phyloP scores from a whole-genome alignment of 441 rosid genomes.

The Macaranga tanarius region DNA sequence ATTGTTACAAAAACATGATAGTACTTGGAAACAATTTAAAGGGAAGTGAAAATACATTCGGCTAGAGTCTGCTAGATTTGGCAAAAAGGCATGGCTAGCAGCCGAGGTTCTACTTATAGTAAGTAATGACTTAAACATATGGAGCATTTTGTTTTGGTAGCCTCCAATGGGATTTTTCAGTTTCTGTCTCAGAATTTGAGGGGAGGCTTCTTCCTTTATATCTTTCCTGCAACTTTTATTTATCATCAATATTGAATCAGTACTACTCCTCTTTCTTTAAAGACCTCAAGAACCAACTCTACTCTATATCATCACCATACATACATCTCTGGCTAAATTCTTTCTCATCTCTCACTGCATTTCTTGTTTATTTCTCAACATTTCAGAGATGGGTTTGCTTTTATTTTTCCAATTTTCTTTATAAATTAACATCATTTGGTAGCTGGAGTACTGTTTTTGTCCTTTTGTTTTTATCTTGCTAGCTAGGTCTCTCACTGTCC shows the following conservation, averaged over 20 bases:
- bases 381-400: conserved; percentile 15
- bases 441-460: conserved; percentile 15
- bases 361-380: background rate
- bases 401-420: conserved; percentile 1
- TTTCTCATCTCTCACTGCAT: background rate
- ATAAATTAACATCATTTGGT: conserved; percentile 17
- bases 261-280: background rate
- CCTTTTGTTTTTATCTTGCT: conserved; percentile 23
- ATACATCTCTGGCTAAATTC: conserved; percentile 15
- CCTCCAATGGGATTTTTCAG: conserved; percentile 33
- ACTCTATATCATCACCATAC: conserved; percentile 17
- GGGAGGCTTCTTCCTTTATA: conserved; percentile 16
- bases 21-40: conserved; percentile 21
- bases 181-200: conserved; percentile 35
- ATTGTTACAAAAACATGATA: conserved; percentile 17
- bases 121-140: conserved; percentile 33
- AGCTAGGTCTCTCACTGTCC: conserved; percentile 22
- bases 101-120: conserved; percentile 32
- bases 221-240: conserved; percentile 11
- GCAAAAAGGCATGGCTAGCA: conserved; percentile 33
- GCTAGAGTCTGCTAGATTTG: conserved; percentile 22
- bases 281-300: conserved; percentile 18
- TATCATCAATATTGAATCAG: background rate
- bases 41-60: conserved; percentile 24
- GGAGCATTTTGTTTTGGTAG: conserved; percentile 24